Conservation (phyloP, 495 filamentous ascomycete genomes). For the Daldinia vernicosa region DNA sequence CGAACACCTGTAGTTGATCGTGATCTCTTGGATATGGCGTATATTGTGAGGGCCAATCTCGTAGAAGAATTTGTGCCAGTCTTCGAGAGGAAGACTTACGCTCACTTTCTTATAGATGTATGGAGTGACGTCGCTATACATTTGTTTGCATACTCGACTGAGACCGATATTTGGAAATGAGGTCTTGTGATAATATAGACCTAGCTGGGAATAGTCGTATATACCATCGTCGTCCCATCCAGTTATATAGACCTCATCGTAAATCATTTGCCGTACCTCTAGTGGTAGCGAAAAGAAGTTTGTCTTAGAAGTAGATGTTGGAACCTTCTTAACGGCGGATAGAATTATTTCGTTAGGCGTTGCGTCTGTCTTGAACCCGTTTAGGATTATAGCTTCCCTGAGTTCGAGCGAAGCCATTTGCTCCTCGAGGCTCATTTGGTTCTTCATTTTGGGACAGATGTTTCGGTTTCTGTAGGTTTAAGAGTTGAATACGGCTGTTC, state of each 20-base stretch:
- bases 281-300: constrained; percentile 1
- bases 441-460: not conserved
- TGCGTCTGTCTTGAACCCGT: not conserved
- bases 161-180: not conserved
- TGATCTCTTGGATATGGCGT: not conserved
- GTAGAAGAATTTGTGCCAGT: not conserved
- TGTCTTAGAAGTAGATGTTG: not conserved
- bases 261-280: not conserved
- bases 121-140: not conserved
- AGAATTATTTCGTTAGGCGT: not conserved
- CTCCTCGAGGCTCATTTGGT: not conserved
- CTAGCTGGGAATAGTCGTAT: not conserved
- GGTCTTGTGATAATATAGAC: not conserved
- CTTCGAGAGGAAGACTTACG: not conserved
- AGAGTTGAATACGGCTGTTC: not conserved
- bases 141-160: not conserved
- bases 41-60: not conserved
- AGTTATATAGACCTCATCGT: not conserved
- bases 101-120: not conserved
- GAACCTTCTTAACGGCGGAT: not conserved
- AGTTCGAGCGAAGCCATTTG: too few species aligned
- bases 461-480: not conserved
- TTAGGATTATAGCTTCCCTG: too few species aligned
- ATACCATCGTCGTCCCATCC: not conserved
- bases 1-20: not conserved